Percentiles rank a stretch among this genome's conserved stretches.
phyloP scores from a whole-genome alignment of 768 basidiomycete species.

The Pleurotus ostreatus region DNA sequence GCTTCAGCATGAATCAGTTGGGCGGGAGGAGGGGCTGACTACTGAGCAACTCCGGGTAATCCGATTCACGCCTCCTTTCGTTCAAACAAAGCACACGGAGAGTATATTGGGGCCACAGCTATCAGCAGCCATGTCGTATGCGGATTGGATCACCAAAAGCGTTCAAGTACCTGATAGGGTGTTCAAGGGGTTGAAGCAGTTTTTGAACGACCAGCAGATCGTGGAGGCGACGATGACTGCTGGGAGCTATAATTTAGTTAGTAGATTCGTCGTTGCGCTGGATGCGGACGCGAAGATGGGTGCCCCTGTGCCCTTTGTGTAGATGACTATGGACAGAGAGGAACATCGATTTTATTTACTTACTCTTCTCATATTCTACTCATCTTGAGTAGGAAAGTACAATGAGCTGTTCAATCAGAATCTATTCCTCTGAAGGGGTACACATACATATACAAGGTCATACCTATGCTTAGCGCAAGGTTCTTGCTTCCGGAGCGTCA shows the following conservation, averaged over 20 bases:
- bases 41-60: constrained; percentile 22
- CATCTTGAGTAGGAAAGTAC: too few relatives aligned
- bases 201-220: constrained; percentile 21
- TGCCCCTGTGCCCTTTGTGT: constrained; percentile 17
- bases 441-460: too few relatives aligned
- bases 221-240: constrained; percentile 25
- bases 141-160: constrained; percentile 23
- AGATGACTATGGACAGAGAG: too few relatives aligned
- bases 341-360: too few relatives aligned
- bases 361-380: too few relatives aligned
- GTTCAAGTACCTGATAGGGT: constrained; percentile 20
- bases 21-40: constrained; percentile 25
- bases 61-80: constrained; percentile 18
- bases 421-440: too few relatives aligned
- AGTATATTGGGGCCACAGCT: constrained; percentile 19
- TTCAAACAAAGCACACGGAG: constrained; percentile 9
- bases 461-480: too few relatives aligned
- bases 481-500: too few relatives aligned
- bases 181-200: constrained; percentile 18
- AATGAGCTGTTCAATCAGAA: too few relatives aligned
- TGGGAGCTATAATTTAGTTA: constrained; percentile 27
- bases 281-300: constrained; percentile 25
- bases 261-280: constrained; percentile 23
- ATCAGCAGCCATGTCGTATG: constrained; percentile 22
- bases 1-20: constrained; percentile 28